Conservation (phyloP, 2,329 filamentous ascomycete genomes). For the Lasiodiplodia theobromae region DNA sequence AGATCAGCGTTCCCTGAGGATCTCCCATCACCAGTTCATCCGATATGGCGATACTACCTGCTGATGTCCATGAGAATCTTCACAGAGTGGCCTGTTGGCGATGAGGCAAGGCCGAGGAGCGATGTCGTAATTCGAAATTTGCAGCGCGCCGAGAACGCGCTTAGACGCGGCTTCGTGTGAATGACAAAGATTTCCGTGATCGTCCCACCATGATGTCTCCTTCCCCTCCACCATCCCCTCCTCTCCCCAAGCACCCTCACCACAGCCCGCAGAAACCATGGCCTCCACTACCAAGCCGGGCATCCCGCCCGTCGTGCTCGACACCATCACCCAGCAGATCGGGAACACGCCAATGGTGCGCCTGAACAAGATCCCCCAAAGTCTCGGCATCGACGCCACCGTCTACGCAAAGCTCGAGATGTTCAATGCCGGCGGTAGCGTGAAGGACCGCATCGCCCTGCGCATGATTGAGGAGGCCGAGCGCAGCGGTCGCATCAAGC, state of each 20-base stretch:
- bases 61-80: not conserved
- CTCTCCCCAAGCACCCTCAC: not conserved
- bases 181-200: not conserved
- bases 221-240: not conserved
- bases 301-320: conserved; percentile 63
- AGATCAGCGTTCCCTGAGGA: not conserved
- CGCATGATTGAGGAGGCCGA: conserved; percentile 98
- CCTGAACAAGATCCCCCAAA: conserved; percentile 90
- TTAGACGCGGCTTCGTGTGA: not conserved
- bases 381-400: conserved; percentile 84
- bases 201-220: conserved; percentile 6
- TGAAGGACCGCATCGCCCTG: conserved; percentile 94
- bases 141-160: not conserved
- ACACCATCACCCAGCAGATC: conserved; percentile 84
- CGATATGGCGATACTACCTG: not conserved
- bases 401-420: conserved; percentile 92
- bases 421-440: conserved; percentile 92
- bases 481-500: conserved; percentile 89
- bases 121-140: conserved; percentile 5
- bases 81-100: not conserved
- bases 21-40: not conserved
- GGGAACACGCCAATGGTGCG: conserved; percentile 95
- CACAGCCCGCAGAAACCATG: conserved; percentile 43
- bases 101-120: not conserved
- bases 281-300: conserved; percentile 57